Base-by-base conservation (phyloP, 2,329 filamentous ascomycete species). In the Talaromyces sp. region DNA sequence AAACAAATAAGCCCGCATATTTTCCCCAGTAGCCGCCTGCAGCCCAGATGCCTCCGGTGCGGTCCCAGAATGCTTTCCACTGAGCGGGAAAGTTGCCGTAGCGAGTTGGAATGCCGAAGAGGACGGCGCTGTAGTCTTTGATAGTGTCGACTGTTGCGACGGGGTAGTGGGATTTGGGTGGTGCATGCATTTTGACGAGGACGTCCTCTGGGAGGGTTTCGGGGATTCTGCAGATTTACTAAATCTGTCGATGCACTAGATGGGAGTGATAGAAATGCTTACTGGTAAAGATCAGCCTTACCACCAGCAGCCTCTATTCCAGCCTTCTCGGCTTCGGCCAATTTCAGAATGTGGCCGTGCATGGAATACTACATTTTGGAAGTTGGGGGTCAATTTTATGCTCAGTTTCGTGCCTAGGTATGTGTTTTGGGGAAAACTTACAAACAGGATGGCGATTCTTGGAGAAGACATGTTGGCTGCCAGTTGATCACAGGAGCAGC, bases 21-120 rank as follows among this genome's bases (percentile, higher is more conserved):
- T 98, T 98, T 80, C 93, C 93, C 79, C 83, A 86, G 82, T 84
- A 93, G 69, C 82, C 86, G 66, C 93, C 93, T 11, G 80, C 77
- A 66, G 83, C 80, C 95, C 95, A 98, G 78, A 95, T 90, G 69
- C 84, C 83, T 72, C 93, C 93, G 21, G 92, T 93, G 79, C 85
- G 85, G 83, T 99, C 95, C 90, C 92, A 96, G 75, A 81, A 81
- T 60, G 76, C 79, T 83, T 95, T 97, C 90, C 90, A 97, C 82
- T 99, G 95, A 16, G 89, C 91, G 57, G 93, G 93, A 84, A 96
- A 96, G 86, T 96, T 98, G 71, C 93, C 95, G 81, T 91, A 99
- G 69, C 95, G 87, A 58, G 95, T 99, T 65, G 95, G 95, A 76
- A 98, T 95, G 68, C 95, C 95, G 71, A 98, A 85, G 67, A 99